phyloP scores from a whole-genome alignment of 345 rosid genomes.

The Fremontodendron californicum region DNA sequence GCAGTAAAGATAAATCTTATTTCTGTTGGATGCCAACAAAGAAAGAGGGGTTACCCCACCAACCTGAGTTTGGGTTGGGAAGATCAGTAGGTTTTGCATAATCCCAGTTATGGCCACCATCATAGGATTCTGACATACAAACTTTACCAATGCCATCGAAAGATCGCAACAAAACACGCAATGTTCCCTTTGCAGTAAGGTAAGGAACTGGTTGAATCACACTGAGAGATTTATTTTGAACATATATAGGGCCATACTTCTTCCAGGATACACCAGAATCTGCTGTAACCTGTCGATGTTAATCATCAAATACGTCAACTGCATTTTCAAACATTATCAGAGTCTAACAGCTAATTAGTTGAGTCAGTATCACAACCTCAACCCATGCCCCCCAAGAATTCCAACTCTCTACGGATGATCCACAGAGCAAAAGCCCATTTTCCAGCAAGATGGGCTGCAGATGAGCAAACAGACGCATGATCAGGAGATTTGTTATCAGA shows the following conservation, averaged over 20 bases:
- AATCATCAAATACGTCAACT: slow-evolving; percentile 14
- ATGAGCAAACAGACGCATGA: background rate
- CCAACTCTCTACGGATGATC: slow-evolving; percentile 95
- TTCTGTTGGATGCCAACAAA: background rate
- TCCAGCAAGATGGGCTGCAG: slow-evolving; percentile 73
- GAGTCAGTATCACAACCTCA: slow-evolving; percentile 51
- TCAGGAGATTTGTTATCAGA: background rate
- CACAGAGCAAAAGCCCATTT: slow-evolving; percentile 68
- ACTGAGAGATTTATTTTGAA: slow-evolving; percentile 56
- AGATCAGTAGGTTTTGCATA: slow-evolving; percentile 64
- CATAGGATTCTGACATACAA: slow-evolving; percentile 71
- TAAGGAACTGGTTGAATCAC: slow-evolving; percentile 95
- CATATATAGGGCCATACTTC: slow-evolving; percentile 73
- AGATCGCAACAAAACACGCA: slow-evolving; percentile 64
- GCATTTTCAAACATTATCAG: background rate
- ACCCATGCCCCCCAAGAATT: slow-evolving; percentile 96
- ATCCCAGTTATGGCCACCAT: slow-evolving; percentile 70
- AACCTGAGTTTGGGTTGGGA: slow-evolving; percentile 94
- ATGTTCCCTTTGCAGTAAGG: slow-evolving; percentile 51
- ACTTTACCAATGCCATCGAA: slow-evolving; percentile 56
- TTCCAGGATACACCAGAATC: slow-evolving; percentile 78
- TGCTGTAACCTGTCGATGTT: slow-evolving; percentile 54
- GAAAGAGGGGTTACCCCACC: background rate
- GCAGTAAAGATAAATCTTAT: too few species aligned
- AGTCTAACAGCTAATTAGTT: slow-evolving; percentile 8